Evolutionary conservation across 2,329 filamentous ascomycete species (phyloP).

Genomic region (Aaosphaeria pasadenensis): DNA sequence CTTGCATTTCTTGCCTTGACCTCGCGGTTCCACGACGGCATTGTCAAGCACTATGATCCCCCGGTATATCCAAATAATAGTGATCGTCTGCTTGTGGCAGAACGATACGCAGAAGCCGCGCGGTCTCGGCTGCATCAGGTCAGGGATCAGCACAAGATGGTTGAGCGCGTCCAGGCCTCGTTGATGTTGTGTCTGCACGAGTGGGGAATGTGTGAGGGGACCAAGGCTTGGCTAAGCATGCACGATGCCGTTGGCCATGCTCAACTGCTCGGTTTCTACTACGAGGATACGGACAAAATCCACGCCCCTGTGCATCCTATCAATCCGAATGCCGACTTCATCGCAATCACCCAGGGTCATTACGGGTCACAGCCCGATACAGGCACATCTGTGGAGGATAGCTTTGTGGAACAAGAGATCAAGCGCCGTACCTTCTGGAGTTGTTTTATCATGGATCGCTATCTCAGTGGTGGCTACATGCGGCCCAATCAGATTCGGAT

Average conservation of each 20-base stretch:
- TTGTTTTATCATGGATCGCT: conserved; percentile 69
- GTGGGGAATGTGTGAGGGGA: conserved; percentile 63
- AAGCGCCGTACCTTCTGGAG: conserved; percentile 70
- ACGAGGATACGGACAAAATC: conserved; percentile 10
- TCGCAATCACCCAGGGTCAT: conserved; percentile 13
- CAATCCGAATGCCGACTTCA: conserved; percentile 35
- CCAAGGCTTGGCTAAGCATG: conserved; percentile 64
- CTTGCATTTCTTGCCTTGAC: conserved; percentile 68
- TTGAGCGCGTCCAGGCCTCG: conserved; percentile 65
- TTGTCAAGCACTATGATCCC: conserved; percentile 56
- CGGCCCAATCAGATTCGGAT: conserved; percentile 59
- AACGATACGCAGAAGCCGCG: conserved; percentile 63
- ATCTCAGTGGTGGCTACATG: conserved; percentile 61
- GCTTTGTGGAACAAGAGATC: conserved; percentile 61
- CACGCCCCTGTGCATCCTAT: not conserved
- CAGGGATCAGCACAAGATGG: conserved; percentile 47
- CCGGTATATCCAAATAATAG: conserved; percentile 43
- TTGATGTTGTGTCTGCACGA: conserved; percentile 71
- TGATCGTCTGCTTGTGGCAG: conserved; percentile 58
- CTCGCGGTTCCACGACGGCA: conserved; percentile 62
- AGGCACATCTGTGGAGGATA: conserved; percentile 26
- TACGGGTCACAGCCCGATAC: not conserved
- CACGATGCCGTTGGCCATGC: conserved; percentile 60
- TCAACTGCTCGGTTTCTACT: conserved; percentile 34
- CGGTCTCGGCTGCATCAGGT: conserved; percentile 38